phyloP scores from a whole-genome alignment of 2,329 filamentous ascomycete species.

The Cryphonectria radicalis region DNA sequence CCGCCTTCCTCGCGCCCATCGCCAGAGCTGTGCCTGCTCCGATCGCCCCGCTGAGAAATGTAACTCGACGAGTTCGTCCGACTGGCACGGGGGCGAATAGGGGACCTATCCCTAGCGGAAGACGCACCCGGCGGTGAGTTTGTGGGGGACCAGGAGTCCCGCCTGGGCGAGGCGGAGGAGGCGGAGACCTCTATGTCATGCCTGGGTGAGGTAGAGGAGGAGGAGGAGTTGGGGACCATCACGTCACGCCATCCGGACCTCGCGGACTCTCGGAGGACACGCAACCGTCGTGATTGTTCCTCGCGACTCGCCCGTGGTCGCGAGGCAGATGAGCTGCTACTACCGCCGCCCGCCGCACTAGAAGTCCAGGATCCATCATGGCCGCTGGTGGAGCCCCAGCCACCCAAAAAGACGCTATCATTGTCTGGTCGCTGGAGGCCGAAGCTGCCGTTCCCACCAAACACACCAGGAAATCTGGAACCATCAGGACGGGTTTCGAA shows the following conservation, averaged over 20 bases:
- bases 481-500: background rate
- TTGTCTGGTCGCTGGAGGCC: no score
- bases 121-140: constrained; percentile 23
- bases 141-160: constrained; percentile 29
- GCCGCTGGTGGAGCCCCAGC: no score
- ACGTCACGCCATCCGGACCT: constrained; percentile 12
- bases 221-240: background rate
- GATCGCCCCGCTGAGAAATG: constrained; percentile 12
- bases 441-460: background rate
- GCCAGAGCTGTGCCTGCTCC: constrained; percentile 13
- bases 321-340: constrained; percentile 2
- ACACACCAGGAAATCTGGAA: no score
- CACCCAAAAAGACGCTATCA: no score
- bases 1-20: background rate
- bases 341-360: background rate
- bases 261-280: constrained; percentile 33
- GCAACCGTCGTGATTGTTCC: constrained; percentile 32
- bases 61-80: constrained; percentile 21
- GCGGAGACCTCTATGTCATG: background rate
- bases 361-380: background rate
- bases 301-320: constrained; percentile 25
- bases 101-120: constrained; percentile 27
- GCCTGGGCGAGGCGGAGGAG: constrained; percentile 13
- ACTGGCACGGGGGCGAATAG: constrained; percentile 9
- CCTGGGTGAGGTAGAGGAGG: constrained; percentile 11